Percentiles rank a stretch among this genome's conserved stretches.
These are phyloP conservation scores for Epichloe elymi DNA, from an alignment of 2,329 filamentous ascomycete genomes.

Conservation along the genomic window DNA sequence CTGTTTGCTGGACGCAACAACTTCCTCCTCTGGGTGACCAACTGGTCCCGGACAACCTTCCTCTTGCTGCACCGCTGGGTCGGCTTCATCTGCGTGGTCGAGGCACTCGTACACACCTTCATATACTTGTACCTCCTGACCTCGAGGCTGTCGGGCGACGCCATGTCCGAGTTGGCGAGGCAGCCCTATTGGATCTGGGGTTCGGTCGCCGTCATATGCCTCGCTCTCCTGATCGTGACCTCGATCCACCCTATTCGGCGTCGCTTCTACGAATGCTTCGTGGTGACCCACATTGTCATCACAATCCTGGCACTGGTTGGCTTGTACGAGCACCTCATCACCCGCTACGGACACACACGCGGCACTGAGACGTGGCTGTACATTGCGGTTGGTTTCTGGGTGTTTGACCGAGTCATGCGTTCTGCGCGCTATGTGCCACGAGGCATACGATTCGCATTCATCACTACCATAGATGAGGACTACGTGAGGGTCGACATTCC, in stretches of 20 bases:
- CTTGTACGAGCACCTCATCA: constrained; percentile 24
- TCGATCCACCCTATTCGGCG: constrained; percentile 17
- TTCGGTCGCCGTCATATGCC: constrained; percentile 18
- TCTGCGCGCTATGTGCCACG: constrained; percentile 12
- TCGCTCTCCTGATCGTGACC: constrained; percentile 13
- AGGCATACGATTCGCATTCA: constrained; percentile 12
- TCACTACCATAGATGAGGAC: constrained; percentile 13
- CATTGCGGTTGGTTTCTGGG: constrained; percentile 20
- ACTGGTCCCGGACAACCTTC: constrained; percentile 24
- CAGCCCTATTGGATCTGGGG: constrained; percentile 22
- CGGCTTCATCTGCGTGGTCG: constrained; percentile 62
- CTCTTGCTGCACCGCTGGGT: constrained; percentile 25
- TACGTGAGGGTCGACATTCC: constrained; percentile 20
- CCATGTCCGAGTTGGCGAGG: constrained; percentile 7
- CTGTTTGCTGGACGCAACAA: constrained; percentile 24
- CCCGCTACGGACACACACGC: constrained; percentile 20
- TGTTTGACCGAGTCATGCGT: constrained; percentile 16
- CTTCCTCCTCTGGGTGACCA: constrained; percentile 20
- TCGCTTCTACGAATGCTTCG: constrained; percentile 21
- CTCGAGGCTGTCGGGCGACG: neutral
- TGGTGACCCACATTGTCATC: constrained; percentile 19
- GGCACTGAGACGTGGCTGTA: constrained; percentile 25
- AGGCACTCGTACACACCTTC: constrained; percentile 45
- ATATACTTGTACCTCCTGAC: constrained; percentile 18
- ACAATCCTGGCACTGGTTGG: constrained; percentile 19